Percentiles rank a stretch among this genome's conserved stretches.
phyloP scores from a whole-genome alignment of 352 stramenopile species.

The Phytophthora europaea region DNA sequence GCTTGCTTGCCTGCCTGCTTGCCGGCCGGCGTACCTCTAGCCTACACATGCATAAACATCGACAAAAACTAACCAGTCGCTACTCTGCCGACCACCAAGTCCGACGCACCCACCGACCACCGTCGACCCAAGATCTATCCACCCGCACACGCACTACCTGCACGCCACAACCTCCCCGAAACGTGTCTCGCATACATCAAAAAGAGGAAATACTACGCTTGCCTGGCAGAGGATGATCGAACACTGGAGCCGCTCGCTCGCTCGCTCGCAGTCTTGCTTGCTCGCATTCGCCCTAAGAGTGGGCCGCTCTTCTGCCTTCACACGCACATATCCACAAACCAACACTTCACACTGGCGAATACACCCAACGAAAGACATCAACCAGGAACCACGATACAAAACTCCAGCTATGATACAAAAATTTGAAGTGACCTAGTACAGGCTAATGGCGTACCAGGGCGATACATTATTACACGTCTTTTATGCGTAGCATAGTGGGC shows the following conservation, averaged over 20 bases:
- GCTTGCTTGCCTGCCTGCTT: background rate
- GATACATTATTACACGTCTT: too few relatives aligned
- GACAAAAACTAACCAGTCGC: constrained; percentile 4
- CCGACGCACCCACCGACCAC: background rate
- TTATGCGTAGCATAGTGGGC: too few relatives aligned
- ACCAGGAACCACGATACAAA: too few relatives aligned
- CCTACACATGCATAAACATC: background rate
- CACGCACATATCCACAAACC: background rate
- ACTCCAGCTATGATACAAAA: too few relatives aligned
- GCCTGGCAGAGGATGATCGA: background rate
- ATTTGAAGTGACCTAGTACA: too few relatives aligned
- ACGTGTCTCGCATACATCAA: constrained; percentile 7
- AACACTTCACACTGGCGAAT: background rate
- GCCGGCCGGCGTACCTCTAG: background rate
- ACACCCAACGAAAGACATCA: background rate
- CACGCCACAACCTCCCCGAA: constrained; percentile 34
- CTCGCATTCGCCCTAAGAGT: background rate
- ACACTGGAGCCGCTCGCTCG: background rate
- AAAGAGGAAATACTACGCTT: constrained; percentile 9
- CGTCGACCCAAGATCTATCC: background rate
- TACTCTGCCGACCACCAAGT: background rate
- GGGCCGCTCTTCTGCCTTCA: background rate
- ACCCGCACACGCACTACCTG: constrained; percentile 10
- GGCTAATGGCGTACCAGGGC: too few relatives aligned
- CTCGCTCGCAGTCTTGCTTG: background rate